phyloP scores from a whole-genome alignment of 2,329 filamentous ascomycete genomes.

The Knufia petricola region DNA sequence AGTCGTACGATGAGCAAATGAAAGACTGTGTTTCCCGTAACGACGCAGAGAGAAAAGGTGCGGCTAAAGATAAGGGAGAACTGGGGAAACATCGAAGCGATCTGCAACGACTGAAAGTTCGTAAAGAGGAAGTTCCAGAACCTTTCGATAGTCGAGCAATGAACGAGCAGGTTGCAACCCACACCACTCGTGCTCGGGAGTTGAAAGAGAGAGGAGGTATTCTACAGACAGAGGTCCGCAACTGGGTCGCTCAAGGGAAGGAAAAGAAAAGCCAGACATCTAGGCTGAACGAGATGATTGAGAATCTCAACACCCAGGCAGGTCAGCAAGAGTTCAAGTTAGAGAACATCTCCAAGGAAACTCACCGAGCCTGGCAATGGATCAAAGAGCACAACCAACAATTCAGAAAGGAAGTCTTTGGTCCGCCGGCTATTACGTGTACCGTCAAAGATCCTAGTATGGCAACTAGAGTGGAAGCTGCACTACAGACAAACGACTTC shows the following conservation, averaged over 20 bases:
- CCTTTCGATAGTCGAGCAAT: conserved; percentile 48
- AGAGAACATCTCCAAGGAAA: conserved; percentile 50
- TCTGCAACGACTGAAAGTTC: conserved; percentile 55
- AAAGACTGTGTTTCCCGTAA: conserved; percentile 32
- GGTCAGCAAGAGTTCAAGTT: conserved; percentile 66
- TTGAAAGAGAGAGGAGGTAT: conserved; percentile 31
- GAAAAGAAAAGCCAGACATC: conserved; percentile 31
- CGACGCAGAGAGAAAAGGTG: conserved; percentile 43
- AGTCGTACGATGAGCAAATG: conserved; percentile 30
- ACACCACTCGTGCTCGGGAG: conserved; percentile 24
- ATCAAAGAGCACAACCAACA: conserved; percentile 58
- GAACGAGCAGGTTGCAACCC: conserved; percentile 14
- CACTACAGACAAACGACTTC: conserved; percentile 46
- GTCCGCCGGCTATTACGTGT: conserved; percentile 71
- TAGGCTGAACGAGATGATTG: conserved; percentile 27
- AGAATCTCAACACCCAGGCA: conserved; percentile 49
- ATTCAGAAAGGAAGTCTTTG: conserved; percentile 70
- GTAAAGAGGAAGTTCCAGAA: conserved; percentile 51
- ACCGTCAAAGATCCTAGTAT: conserved; percentile 65
- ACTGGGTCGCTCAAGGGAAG: conserved; percentile 32
- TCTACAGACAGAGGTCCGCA: conserved; percentile 8
- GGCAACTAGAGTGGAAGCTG: conserved; percentile 50
- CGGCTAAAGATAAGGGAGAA: conserved; percentile 44
- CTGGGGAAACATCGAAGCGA: conserved; percentile 42
- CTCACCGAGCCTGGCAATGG: conserved; percentile 69